These are phyloP conservation scores for Xylaria nigripes DNA, from an alignment of 495 filamentous ascomycete genomes.

Conservation along the genomic window DNA sequence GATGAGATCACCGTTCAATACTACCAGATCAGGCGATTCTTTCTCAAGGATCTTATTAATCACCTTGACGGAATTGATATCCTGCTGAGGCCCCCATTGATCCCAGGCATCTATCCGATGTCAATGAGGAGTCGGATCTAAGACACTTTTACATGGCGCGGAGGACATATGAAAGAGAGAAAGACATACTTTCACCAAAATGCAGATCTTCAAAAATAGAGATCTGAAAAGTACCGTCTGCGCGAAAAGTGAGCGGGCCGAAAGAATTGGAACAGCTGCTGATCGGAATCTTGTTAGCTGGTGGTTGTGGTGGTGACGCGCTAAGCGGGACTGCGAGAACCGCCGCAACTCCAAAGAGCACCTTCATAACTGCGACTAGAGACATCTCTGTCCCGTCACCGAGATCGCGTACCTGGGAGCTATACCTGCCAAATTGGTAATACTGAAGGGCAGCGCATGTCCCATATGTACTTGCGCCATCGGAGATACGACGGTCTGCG, in stretches of 20 bases:
- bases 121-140: neutral
- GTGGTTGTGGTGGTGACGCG: neutral
- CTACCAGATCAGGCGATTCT: conserved; percentile 50
- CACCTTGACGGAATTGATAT: conserved; percentile 50
- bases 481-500: too few species aligned
- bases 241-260: conserved; percentile 31
- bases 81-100: conserved; percentile 52
- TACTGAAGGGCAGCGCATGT: conserved; percentile 5
- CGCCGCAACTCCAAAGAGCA: conserved; percentile 9
- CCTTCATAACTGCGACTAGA: neutral
- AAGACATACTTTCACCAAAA: conserved; percentile 53
- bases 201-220: conserved; percentile 61
- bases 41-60: conserved; percentile 52
- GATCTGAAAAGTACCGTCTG: conserved; percentile 39
- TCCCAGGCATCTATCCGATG: conserved; percentile 35
- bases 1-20: conserved; percentile 69
- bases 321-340: neutral
- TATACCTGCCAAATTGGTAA: neutral
- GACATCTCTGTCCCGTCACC: neutral
- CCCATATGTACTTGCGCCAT: conserved; percentile 27
- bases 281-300: conserved; percentile 7
- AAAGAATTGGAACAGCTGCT: conserved; percentile 11
- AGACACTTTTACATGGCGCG: too few species aligned
- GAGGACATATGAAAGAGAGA: neutral
- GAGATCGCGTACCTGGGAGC: conserved; percentile 11